These are phyloP conservation scores for Pseudogymnoascus sp. DNA, from an alignment of 2,329 filamentous ascomycete genomes.

Conservation along the genomic window DNA sequence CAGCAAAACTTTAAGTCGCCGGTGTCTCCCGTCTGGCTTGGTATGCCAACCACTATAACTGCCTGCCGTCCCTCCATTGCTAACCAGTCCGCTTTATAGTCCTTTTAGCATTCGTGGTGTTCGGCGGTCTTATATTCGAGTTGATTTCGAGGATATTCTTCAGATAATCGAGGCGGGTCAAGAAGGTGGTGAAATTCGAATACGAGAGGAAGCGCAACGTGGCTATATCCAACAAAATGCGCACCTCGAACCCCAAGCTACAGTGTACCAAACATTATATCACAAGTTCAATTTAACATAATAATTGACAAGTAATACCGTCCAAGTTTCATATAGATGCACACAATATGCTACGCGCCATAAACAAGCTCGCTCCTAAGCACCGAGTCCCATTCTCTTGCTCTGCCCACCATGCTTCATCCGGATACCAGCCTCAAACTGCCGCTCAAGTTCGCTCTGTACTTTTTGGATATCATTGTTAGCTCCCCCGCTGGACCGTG, in stretches of 20 bases:
- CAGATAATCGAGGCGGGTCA: slow-evolving; percentile 15
- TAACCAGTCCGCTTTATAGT: slow-evolving; percentile 16
- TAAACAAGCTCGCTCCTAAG: slow-evolving; percentile 18
- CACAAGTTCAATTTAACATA: neutral
- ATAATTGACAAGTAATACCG: neutral
- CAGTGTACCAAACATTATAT: slow-evolving; percentile 6
- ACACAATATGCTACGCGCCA: neutral
- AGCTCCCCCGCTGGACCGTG: neutral
- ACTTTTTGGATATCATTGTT: slow-evolving; percentile 21
- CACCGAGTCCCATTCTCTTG: slow-evolving; percentile 32
- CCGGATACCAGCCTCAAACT: slow-evolving; percentile 31
- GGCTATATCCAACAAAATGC: slow-evolving; percentile 8
- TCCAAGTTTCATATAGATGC: neutral
- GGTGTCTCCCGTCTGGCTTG: slow-evolving; percentile 57
- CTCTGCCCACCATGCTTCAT: slow-evolving; percentile 31
- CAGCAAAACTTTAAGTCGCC: slow-evolving; percentile 42
- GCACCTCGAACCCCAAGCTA: neutral
- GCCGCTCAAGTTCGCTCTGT: slow-evolving; percentile 30
- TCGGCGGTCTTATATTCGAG: slow-evolving; percentile 33
- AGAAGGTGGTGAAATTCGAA: neutral
- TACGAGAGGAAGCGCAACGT: slow-evolving; percentile 8
- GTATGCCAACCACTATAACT: slow-evolving; percentile 36
- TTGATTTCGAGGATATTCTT: slow-evolving; percentile 30
- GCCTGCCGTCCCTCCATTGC: neutral
- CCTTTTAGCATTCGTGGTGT: slow-evolving; percentile 28